Evolutionary conservation across 495 filamentous ascomycete genomes (phyloP), one percentile per base, ranked within the genome.

Genomic region (Podospora pseudopauciseta): DNA sequence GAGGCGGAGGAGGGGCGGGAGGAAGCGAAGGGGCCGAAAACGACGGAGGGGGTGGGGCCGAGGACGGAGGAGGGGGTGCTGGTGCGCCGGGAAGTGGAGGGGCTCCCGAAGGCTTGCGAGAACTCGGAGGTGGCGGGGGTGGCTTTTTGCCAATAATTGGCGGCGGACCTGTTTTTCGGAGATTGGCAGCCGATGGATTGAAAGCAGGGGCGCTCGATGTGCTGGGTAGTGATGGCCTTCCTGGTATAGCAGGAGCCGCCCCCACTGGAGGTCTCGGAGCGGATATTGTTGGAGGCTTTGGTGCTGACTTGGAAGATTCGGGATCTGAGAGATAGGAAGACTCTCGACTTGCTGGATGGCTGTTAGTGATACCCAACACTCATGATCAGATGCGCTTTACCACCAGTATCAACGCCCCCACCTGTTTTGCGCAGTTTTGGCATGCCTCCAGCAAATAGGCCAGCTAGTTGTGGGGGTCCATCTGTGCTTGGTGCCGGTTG

Each of bases 401-500:
- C 87, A 77, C 94, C 94, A 15, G 95, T 97, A 78, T 96, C 88
- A 65, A 99, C 83, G 23, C 94, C 95, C 28, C 91, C 93, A 39
- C 86, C 87, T 13, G 91, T 88, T 80, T 93, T 97, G 77, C 90
- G 89, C 70, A 99, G 74, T 80, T 97, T 98, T 3, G 95, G 95
- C 84, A 98, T 98, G 34, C 94, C 96, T 34, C 93, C 93, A 9
- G 92, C 93, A 74, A 99, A 96, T 28, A 99, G 78, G 4, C 96
- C 95, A 9, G 83, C 94, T 44, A 99, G 77, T 75, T 98, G 95
- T 32, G 93, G 92, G 19, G 92, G 86, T 26, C 88, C 79, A 28
- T 87, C 84, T 44, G 82, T 76, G 19, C 69, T 71, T 19, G 75
- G 30, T 11, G 77, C 80, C 4, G 76, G 73, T 27, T 74, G 80